Evolutionary conservation across 257 asterid species (phyloP), one percentile per base, ranked within the genome.

Genomic region (Pogostemon cablin): DNA sequence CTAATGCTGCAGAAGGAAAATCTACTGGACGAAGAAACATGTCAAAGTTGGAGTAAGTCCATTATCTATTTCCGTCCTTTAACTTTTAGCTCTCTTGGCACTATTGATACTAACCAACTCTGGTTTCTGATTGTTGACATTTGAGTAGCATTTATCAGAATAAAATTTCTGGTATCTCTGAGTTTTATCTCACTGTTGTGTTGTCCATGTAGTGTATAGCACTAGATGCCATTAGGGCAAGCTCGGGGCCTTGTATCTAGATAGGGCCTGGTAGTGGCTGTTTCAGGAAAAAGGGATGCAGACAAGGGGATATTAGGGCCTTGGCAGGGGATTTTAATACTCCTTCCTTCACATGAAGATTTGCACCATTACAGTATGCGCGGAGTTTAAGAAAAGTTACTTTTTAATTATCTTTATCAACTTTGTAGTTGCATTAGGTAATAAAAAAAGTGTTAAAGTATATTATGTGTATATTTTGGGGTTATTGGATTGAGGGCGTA

Each of bases 11-110:
- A 40, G 71, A 75, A 76, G 74, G 15, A 32, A 73, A 69, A 58
- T 66, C 55, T 9, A 46, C 65, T 59, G 78, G 73, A 58, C 69
- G 71, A 48, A 63, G 69, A 68, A 63, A 6, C 75, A 63, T 38
- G 68, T 37, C 73, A 41, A 77, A 73, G 66, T 65, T 82, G 40
- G 83, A 80, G 98, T 87, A 87, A 83, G 96, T 82, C 55, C 71
- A 11, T 41, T 65, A 57, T 54, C 42, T 53, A 25, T 56, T 62
- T 44, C 67, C 3, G 58, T 12, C 41, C 9, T 39, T n/a, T 60
- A 6, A 4, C 40, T 38, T 56, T 17, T 48, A 34, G 43, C 40
- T n/a, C 32, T 52, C 17, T 39, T 40, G 62, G 42, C 40, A 49
- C 59, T 55, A 20, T 58, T 43, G 37, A 54, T 74, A 49, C 41